A percentile compares a stretch with the other conserved stretches of the same genome.
Conservation (phyloP, 2,329 filamentous ascomycete species). For the Nemania abortiva region DNA sequence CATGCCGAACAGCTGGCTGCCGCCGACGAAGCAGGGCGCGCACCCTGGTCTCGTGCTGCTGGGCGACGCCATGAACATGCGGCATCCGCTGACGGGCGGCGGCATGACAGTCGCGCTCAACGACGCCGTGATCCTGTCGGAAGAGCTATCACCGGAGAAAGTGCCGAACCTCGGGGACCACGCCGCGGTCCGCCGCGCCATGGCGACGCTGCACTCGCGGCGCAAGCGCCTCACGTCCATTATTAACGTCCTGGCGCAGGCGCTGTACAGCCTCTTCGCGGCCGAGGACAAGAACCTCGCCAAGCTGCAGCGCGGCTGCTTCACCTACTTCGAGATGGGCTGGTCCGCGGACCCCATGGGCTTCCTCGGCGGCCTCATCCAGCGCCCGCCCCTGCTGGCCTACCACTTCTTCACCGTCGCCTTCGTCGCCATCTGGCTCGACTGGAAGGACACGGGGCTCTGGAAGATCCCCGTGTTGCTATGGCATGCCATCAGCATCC, state of each 20-base stretch:
- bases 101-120: slow-evolving; percentile 99
- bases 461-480: slow-evolving; percentile 74
- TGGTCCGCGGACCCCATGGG: slow-evolving; percentile 83
- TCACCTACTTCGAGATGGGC: slow-evolving; percentile 86
- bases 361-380: slow-evolving; percentile 84
- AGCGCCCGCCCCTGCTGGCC: slow-evolving; percentile 80
- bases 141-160: slow-evolving; percentile 76
- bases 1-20: slow-evolving; percentile 97
- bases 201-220: slow-evolving; percentile 85
- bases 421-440: slow-evolving; percentile 83
- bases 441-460: slow-evolving; percentile 63
- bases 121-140: slow-evolving; percentile 83
- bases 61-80: slow-evolving; percentile 98
- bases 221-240: slow-evolving; percentile 86
- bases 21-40: slow-evolving; percentile 76
- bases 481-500: slow-evolving; percentile 74
- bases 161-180: slow-evolving; percentile 79
- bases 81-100: slow-evolving; percentile 95
- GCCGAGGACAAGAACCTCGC: slow-evolving; percentile 82
- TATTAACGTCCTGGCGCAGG: slow-evolving; percentile 98
- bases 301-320: slow-evolving; percentile 89
- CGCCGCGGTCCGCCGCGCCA: slow-evolving; percentile 72
- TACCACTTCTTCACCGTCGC: slow-evolving; percentile 97
- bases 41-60: slow-evolving; percentile 82
- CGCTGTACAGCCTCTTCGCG: slow-evolving; percentile 91